Evolutionary conservation across 2,329 filamentous ascomycete species (phyloP).

Genomic region (Sphaerulina vaccinii): DNA sequence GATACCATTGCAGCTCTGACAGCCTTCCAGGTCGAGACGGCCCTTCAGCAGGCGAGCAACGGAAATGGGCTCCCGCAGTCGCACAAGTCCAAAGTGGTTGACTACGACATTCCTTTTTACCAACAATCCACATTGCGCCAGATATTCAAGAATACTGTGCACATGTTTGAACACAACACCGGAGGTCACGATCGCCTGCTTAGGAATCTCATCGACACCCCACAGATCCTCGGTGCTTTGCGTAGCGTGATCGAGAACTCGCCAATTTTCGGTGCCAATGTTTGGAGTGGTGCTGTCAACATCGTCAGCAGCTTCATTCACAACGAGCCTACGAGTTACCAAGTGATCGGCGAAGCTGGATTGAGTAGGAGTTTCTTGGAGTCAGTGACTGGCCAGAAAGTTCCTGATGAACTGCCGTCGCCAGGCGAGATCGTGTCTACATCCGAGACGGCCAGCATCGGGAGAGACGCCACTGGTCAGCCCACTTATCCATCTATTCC

Average conservation of each 20-base stretch:
- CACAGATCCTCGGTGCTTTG: constrained; percentile 75
- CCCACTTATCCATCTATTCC: constrained; percentile 27
- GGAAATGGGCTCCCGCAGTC: constrained; percentile 70
- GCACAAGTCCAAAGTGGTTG: constrained; percentile 77
- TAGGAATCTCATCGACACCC: constrained; percentile 91
- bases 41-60: constrained; percentile 63
- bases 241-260: constrained; percentile 79
- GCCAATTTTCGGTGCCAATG: constrained; percentile 78
- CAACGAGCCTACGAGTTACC: constrained; percentile 96
- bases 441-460: constrained; percentile 14
- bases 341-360: constrained; percentile 90
- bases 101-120: constrained; percentile 90
- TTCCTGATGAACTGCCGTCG: constrained; percentile 29
- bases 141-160: constrained; percentile 93
- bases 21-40: constrained; percentile 70
- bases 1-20: constrained; percentile 88
- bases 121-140: constrained; percentile 92
- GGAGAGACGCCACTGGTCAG: constrained; percentile 24
- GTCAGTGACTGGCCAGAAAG: constrained; percentile 59
- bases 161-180: constrained; percentile 81
- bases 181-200: constrained; percentile 87
- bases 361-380: constrained; percentile 83
- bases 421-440: constrained; percentile 24
- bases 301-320: constrained; percentile 96
- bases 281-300: constrained; percentile 92